Evolutionary conservation across 1,284 basidiomycete genomes (phyloP).

Genomic region (Leccinum subspadiceum): DNA sequence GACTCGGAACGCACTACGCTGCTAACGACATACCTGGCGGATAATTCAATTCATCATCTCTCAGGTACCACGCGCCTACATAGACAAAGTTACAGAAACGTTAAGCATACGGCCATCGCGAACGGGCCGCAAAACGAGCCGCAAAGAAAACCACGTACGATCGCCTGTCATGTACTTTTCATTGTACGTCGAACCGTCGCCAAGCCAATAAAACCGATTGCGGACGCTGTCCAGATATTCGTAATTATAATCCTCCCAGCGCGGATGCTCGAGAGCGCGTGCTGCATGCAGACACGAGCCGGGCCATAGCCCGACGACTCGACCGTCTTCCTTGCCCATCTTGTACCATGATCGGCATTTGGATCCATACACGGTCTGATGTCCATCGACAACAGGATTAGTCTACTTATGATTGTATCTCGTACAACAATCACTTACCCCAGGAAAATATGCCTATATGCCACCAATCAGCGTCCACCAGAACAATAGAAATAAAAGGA

Average conservation of each 20-base stretch:
- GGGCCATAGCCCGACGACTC: conserved; percentile 59
- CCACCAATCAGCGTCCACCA: conserved; percentile 1
- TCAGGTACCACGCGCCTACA: no score
- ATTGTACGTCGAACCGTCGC: conserved; percentile 50
- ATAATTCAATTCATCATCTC: no score
- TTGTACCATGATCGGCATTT: conserved; percentile 45
- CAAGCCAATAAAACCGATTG: conserved; percentile 59
- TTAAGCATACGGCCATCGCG: no score
- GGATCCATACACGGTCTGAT: conserved; percentile 55
- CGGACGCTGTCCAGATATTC: conserved; percentile 41
- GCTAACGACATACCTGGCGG: no score
- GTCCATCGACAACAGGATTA: no score
- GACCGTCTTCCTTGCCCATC: conserved; percentile 54
- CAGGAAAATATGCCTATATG: conserved; percentile 48
- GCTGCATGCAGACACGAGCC: conserved; percentile 56
- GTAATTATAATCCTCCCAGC: conserved; percentile 67
- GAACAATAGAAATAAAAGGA: background rate
- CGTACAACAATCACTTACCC: conserved; percentile 27
- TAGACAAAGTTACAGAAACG: no score
- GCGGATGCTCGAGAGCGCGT: conserved; percentile 48
- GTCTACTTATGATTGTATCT: conserved; percentile 21
- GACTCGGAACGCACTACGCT: no score
- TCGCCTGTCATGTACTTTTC: conserved; percentile 45
- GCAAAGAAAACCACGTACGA: conserved; percentile 37
- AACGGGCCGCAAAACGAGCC: background rate